Conservation (phyloP, 2,329 filamentous ascomycete genomes). For the Pseudogymnoascus sp. region DNA sequence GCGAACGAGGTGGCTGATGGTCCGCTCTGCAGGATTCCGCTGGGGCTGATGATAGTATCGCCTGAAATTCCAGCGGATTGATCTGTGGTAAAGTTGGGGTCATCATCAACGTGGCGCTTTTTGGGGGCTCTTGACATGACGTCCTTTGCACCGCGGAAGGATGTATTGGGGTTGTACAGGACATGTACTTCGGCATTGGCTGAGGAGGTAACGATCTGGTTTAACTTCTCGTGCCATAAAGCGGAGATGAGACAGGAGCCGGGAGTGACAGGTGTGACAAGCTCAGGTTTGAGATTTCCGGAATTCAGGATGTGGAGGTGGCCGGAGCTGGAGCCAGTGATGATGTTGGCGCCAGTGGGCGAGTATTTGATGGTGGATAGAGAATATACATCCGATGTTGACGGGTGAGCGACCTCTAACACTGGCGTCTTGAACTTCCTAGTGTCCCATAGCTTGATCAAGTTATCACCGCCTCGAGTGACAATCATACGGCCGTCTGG, state of each 20-base stretch:
- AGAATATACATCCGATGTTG: constrained; percentile 74
- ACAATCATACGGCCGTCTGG: constrained; percentile 83
- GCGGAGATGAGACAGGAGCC: constrained; percentile 75
- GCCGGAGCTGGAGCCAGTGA: constrained; percentile 80
- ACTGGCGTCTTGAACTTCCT: constrained; percentile 90
- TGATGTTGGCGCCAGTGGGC: constrained; percentile 71
- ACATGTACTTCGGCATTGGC: constrained; percentile 84
- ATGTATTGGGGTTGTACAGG: constrained; percentile 81
- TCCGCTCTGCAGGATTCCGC: constrained; percentile 47
- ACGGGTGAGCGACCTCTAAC: constrained; percentile 66
- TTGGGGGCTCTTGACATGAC: constrained; percentile 93
- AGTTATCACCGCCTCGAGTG: constrained; percentile 80
- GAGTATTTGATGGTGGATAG: constrained; percentile 86
- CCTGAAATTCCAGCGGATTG: constrained; percentile 71
- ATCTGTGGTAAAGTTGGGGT: constrained; percentile 78
- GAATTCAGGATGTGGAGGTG: constrained; percentile 90
- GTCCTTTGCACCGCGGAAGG: constrained; percentile 69
- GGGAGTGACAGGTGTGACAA: constrained; percentile 81
- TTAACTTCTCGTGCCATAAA: constrained; percentile 87
- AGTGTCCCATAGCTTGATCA: constrained; percentile 94
- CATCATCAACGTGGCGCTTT: constrained; percentile 90
- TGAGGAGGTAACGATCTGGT: constrained; percentile 91
- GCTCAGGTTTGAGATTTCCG: constrained; percentile 75
- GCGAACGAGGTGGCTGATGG: constrained; percentile 38
- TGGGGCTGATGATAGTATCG: constrained; percentile 68